phyloP scores from a whole-genome alignment of 2,329 filamentous ascomycete species.

The Aureobasidium zeae region DNA sequence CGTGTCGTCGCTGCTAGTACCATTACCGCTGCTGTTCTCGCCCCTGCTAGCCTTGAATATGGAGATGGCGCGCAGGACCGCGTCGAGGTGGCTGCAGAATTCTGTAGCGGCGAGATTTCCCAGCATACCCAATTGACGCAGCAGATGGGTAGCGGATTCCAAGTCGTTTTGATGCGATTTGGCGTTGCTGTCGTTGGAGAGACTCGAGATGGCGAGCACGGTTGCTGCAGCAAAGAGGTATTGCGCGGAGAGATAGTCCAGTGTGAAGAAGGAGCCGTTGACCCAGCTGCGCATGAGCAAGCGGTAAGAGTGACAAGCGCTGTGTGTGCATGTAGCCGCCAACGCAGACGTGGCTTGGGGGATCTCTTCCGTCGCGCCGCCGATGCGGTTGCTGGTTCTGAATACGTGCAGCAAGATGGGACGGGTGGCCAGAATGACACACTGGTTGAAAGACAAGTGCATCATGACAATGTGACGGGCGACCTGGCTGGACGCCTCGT shows the following conservation, averaged over 20 bases:
- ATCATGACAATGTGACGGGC: constrained; percentile 27
- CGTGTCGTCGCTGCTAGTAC: not conserved
- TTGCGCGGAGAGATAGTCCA: constrained; percentile 41
- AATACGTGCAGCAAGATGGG: constrained; percentile 29
- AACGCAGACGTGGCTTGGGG: constrained; percentile 15
- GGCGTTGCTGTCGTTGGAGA: constrained; percentile 27
- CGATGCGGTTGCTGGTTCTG: constrained; percentile 20
- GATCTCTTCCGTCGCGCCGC: constrained; percentile 15
- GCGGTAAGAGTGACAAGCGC: constrained; percentile 37
- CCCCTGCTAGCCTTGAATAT: constrained; percentile 1
- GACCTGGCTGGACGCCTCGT: constrained; percentile 19
- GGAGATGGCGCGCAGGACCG: constrained; percentile 17
- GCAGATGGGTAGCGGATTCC: constrained; percentile 32
- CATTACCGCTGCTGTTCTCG: not conserved
- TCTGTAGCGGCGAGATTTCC: constrained; percentile 37
- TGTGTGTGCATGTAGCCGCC: constrained; percentile 35
- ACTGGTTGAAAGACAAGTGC: constrained; percentile 29
- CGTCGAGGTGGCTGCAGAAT: constrained; percentile 35
- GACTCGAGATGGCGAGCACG: constrained; percentile 37
- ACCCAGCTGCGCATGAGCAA: constrained; percentile 40
- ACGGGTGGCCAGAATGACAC: constrained; percentile 27
- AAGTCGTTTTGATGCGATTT: constrained; percentile 34
- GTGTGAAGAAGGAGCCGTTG: constrained; percentile 38
- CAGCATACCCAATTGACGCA: constrained; percentile 32
- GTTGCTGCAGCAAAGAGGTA: constrained; percentile 41